phyloP scores from a whole-genome alignment of 176 grass and related monocot genomes.

The Musa itinerans region DNA sequence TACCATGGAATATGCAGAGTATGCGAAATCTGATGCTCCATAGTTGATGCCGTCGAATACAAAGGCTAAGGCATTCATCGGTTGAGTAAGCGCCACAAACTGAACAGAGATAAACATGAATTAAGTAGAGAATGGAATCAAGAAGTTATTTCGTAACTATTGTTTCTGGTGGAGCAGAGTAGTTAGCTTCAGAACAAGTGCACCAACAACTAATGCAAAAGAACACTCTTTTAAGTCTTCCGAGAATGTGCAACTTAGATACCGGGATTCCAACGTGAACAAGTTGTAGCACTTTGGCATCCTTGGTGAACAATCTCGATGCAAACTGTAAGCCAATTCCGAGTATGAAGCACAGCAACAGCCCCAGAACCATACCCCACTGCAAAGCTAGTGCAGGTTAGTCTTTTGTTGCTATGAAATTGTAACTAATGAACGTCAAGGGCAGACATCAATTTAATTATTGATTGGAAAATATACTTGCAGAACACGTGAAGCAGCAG shows the following conservation, averaged over 20 bases:
- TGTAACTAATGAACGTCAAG: not conserved
- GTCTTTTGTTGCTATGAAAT: not conserved
- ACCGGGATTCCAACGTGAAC: slow-evolving; percentile 76
- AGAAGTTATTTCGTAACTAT: too few species aligned
- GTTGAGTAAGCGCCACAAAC: slow-evolving; percentile 66
- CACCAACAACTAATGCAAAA: not conserved
- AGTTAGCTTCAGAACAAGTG: not conserved
- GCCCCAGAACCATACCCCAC: slow-evolving; percentile 56
- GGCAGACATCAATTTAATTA: not conserved
- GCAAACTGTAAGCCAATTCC: slow-evolving; percentile 51
- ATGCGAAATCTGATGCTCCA: slow-evolving; percentile 64
- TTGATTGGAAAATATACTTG: slow-evolving; percentile 37
- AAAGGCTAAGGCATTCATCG: slow-evolving; percentile 60
- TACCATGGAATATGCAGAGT: slow-evolving; percentile 65
- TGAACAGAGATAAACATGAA: slow-evolving; percentile 9
- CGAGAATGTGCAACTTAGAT: slow-evolving; percentile 6
- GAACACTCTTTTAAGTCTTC: not conserved
- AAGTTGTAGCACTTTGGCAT: slow-evolving; percentile 45
- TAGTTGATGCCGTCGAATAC: slow-evolving; percentile 69
- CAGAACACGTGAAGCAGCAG: slow-evolving; percentile 59
- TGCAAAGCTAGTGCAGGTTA: slow-evolving; percentile 24
- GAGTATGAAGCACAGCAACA: slow-evolving; percentile 53
- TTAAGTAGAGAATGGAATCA: not conserved
- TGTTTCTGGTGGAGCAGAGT: not conserved
- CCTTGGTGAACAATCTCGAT: slow-evolving; percentile 64